A percentile compares a stretch with the other conserved stretches of the same genome.
Evolutionary conservation across 257 asterid genomes (phyloP).

Genomic region (Solanum ossicruentum): DNA sequence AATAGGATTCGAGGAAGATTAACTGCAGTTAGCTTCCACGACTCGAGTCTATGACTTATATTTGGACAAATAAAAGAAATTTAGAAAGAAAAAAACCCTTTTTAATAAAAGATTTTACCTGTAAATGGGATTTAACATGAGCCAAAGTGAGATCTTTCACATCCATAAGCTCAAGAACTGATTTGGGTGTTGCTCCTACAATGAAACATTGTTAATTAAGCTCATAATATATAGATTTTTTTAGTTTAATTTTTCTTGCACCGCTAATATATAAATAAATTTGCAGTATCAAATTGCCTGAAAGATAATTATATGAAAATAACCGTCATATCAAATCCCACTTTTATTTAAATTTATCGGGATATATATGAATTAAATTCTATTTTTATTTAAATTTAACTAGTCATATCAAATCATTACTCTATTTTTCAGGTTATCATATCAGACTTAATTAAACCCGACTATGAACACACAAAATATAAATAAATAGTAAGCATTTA

Average conservation of each 20-base stretch:
- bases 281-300: neutral
- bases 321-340: neutral
- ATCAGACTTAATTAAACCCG: neutral
- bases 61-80: neutral
- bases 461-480: neutral
- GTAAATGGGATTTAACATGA: conserved; percentile 90
- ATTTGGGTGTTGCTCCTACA: conserved; percentile 89
- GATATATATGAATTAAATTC: neutral
- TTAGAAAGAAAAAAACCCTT: neutral
- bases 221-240: neutral
- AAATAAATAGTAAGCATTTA: neutral
- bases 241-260: neutral
- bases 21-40: too few relatives aligned
- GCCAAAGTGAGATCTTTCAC: conserved; percentile 94
- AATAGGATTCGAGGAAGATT: neutral
- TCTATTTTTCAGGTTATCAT: neutral
- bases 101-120: conserved; percentile 27
- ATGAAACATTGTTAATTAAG: neutral
- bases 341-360: neutral
- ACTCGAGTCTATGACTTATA: neutral
- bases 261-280: neutral
- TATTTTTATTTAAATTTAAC: neutral
- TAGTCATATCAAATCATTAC: neutral
- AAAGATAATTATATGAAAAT: neutral
- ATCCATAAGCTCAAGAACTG: conserved; percentile 96